Evolutionary conservation across 2,329 filamentous ascomycete species (phyloP), one percentile per base, ranked within the genome.

Genomic region (Trichoderma lentiforme): DNA sequence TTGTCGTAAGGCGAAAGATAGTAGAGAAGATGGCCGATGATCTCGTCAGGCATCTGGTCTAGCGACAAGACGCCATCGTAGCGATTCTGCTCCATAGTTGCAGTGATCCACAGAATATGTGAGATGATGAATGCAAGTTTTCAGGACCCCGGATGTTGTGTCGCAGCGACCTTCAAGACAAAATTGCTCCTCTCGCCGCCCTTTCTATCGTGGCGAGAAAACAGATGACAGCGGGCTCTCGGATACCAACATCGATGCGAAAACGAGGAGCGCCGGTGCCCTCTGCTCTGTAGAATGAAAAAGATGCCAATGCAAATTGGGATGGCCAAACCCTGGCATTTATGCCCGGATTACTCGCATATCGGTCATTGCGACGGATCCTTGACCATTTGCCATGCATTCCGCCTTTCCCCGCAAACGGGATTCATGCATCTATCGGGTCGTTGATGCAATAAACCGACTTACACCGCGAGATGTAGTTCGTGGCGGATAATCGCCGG

Each of bases 1-100:
- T 85, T 85, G 73, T 91, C 86, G 71, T 85, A 84, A 75, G 86
- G 91, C 78, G 81, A 89, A 78, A 82, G 80, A 78, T 90, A 90
- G 74, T 86, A 85, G 75, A 98, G 86, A 75, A 98, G 92, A 68
- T 91, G 87, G 79, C 93, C 90, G 76, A 98, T 86, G 74, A 98
- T 88, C 84, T 99, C 96, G 81, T 95, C 92, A 53, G 95, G 95
- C 43, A 96, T 84, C 69, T 79, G 76, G 51, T 83, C 79, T 71
- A 88, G 77, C 47, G 81, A 81, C 79, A 39, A 47, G 28, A 26
- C 32, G 47, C 47, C 43, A n/a, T 53, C n/a, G 26, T 36, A 21
- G 12, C 9, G n/a, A 15, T 24, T 43, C 43, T 68, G 62, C 69
- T 64, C 68, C 72, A 73, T 73, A 30, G 36, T 51, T n/a, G 60